Conservation (phyloP, 768 basidiomycete genomes). For the Xerocomus potaroensis region DNA sequence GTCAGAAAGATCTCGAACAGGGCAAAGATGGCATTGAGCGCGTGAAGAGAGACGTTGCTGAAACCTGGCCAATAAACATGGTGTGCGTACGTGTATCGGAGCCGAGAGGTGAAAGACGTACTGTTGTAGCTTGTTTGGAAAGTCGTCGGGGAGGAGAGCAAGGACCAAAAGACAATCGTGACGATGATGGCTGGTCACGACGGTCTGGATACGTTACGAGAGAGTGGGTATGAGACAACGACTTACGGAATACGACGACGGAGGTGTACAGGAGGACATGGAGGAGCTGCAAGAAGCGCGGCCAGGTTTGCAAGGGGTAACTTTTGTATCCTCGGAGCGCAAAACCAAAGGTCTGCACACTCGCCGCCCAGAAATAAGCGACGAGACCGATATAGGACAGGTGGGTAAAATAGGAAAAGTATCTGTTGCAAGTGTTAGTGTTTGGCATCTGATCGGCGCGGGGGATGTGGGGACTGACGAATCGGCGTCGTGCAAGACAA, state of each 20-base stretch:
- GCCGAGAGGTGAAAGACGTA: conserved; percentile 22
- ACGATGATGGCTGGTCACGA: conserved; percentile 53
- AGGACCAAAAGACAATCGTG: conserved; percentile 58
- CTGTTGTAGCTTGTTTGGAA: conserved; percentile 38
- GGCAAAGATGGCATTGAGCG: conserved; percentile 52
- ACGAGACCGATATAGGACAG: conserved; percentile 59
- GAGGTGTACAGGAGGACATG: conserved; percentile 53
- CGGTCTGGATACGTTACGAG: background rate
- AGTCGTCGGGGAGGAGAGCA: conserved; percentile 42
- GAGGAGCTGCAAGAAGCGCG: conserved; percentile 47
- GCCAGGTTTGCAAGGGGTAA: conserved; percentile 62
- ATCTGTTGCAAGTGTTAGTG: conserved; percentile 33
- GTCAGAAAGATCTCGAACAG: conserved; percentile 57
- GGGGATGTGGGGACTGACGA: conserved; percentile 30
- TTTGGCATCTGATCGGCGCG: background rate
- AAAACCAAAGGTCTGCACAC: conserved; percentile 48
- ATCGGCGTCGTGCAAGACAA: conserved; percentile 24
- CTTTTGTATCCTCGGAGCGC: conserved; percentile 29
- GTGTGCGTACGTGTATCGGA: background rate
- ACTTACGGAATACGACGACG: conserved; percentile 55
- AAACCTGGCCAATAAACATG: conserved; percentile 38
- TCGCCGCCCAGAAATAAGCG: conserved; percentile 59
- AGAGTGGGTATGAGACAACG: background rate
- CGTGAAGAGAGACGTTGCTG: conserved; percentile 57
- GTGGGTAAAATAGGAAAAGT: conserved; percentile 61